Evolutionary conservation across 2,329 filamentous ascomycete species (phyloP).

Genomic region (Colletotrichum sp.): DNA sequence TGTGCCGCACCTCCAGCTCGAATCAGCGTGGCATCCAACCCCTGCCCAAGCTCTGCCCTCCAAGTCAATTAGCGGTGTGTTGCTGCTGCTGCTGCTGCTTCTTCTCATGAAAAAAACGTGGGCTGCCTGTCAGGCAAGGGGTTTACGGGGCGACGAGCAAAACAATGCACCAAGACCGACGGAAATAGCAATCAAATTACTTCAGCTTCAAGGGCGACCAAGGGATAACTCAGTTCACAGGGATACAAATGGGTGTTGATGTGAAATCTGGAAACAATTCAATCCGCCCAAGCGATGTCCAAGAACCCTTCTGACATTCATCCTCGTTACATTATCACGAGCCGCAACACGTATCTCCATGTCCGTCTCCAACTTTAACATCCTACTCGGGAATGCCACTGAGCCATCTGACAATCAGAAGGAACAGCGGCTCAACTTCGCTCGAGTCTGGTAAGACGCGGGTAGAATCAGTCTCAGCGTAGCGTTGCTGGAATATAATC

Average conservation of each 20-base stretch:
- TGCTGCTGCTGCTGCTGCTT: not conserved
- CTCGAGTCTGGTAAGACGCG: not conserved
- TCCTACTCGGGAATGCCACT: not conserved
- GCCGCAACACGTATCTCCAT: not conserved
- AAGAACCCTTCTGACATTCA: not conserved
- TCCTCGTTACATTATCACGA: not conserved
- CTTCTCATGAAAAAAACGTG: not conserved
- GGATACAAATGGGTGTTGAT: not conserved
- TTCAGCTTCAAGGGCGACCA: not conserved
- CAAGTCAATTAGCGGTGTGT: conserved; percentile 1
- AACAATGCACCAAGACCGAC: not conserved
- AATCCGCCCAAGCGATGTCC: not conserved
- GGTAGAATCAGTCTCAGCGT: not conserved
- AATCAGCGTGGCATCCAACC: not conserved
- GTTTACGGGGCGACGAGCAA: not conserved
- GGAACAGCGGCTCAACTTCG: not conserved
- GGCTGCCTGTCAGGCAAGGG: not conserved
- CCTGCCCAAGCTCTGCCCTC: not conserved
- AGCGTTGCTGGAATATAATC: not conserved
- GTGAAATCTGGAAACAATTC: not conserved
- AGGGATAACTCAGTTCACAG: not conserved
- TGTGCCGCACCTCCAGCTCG: conserved; percentile 1
- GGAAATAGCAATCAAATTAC: not conserved
- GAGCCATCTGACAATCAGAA: not conserved
- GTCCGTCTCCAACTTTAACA: not conserved